These are phyloP conservation scores for Elsinoe arachidis DNA, from an alignment of 2,329 filamentous ascomycete species.

Conservation along the genomic window DNA sequence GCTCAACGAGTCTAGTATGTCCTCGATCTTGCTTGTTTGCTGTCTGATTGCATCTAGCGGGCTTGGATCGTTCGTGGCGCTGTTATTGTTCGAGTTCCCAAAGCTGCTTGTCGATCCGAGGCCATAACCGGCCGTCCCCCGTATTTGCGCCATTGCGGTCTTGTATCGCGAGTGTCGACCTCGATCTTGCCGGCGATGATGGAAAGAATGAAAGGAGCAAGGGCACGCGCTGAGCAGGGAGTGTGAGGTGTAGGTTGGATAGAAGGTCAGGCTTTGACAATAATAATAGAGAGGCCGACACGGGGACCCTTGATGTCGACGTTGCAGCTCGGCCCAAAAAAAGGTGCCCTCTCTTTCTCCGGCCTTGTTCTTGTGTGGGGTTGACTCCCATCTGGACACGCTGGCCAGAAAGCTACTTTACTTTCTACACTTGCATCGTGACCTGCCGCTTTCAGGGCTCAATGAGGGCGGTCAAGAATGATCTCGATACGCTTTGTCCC, in stretches of 20 bases:
- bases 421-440: not conserved
- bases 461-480: not conserved
- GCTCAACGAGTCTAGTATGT: slow-evolving; percentile 74
- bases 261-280: not conserved
- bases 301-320: slow-evolving; percentile 6
- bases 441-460: slow-evolving; percentile 5
- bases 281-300: not conserved
- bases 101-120: slow-evolving; percentile 56
- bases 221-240: not conserved
- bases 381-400: not conserved
- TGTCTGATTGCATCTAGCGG: slow-evolving; percentile 81
- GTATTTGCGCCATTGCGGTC: slow-evolving; percentile 48
- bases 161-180: not conserved
- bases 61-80: slow-evolving; percentile 60
- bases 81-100: slow-evolving; percentile 49
- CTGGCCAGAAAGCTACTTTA: not conserved
- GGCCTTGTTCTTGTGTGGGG: not conserved
- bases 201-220: not conserved
- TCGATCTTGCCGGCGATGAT: not conserved
- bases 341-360: not conserved
- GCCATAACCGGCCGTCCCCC: slow-evolving; percentile 69
- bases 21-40: slow-evolving; percentile 98
- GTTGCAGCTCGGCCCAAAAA: slow-evolving; percentile 11
- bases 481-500: not conserved
- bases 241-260: slow-evolving; percentile 2